Percentiles rank a stretch among this genome's conserved stretches.
Conservation (phyloP, 257 asterid genomes). For the Parsonsia alboflavescens region DNA sequence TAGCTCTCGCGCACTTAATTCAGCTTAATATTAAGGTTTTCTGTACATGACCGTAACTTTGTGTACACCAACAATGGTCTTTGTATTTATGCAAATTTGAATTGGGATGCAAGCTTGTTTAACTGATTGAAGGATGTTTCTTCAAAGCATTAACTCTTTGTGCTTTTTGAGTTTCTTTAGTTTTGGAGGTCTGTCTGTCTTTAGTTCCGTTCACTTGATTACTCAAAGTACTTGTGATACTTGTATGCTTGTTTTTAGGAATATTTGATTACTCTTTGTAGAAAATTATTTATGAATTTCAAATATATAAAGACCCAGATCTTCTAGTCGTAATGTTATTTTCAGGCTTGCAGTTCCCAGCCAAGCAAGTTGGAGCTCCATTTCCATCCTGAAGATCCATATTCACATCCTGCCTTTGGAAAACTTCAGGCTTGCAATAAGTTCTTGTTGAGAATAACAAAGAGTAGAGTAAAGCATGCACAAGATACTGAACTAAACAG, state of each 20-base stretch:
- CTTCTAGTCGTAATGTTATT: not conserved
- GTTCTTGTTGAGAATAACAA: constrained; percentile 63
- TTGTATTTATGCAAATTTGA: not conserved
- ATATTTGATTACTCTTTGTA: no score
- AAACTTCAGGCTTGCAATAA: constrained; percentile 53
- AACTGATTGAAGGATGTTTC: not conserved
- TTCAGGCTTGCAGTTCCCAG: constrained; percentile 56
- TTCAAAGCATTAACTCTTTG: not conserved
- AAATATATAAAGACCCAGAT: not conserved
- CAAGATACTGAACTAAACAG: constrained; percentile 24
- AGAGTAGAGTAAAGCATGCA: constrained; percentile 34
- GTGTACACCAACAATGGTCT: not conserved
- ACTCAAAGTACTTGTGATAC: not conserved
- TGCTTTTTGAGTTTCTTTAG: not conserved
- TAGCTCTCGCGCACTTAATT: not conserved
- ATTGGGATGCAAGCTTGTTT: not conserved
- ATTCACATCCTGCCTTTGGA: constrained; percentile 84
- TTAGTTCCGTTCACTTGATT: not conserved
- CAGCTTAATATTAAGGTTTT: not conserved
- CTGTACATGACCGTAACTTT: not conserved
- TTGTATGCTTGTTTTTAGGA: not conserved
- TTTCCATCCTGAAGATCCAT: constrained; percentile 99
- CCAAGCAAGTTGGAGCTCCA: constrained; percentile 68
- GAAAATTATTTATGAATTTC: not conserved
- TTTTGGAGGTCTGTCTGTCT: not conserved